Conservation (phyloP, 2,329 filamentous ascomycete genomes). For the Penicillium sp. region DNA sequence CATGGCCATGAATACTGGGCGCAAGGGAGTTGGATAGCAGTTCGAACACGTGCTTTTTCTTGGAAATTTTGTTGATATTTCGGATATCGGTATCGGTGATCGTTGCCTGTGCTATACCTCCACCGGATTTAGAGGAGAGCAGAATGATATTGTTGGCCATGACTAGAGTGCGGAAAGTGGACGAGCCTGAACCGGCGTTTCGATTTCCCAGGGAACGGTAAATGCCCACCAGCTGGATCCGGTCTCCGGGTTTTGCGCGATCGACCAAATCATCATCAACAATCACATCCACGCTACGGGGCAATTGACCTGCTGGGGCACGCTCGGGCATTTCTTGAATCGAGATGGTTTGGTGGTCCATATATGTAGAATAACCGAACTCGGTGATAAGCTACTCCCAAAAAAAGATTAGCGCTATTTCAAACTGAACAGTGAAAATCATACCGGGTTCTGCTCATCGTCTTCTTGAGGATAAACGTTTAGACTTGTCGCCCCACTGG, state of each 20-base stretch:
- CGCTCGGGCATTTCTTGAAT: conserved; percentile 99
- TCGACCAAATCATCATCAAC: conserved; percentile 97
- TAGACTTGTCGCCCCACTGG: conserved; percentile 81
- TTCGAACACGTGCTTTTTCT: conserved; percentile 92
- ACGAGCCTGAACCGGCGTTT: conserved; percentile 87
- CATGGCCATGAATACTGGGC: conserved; percentile 95
- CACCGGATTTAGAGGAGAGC: conserved; percentile 93
- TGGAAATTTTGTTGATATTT: conserved; percentile 97
- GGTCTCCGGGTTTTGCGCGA: conserved; percentile 90
- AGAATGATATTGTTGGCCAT: conserved; percentile 95
- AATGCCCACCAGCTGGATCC: conserved; percentile 95
- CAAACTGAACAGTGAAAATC: conserved; percentile 21
- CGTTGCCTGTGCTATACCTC: conserved; percentile 85
- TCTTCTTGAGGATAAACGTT: conserved; percentile 95
- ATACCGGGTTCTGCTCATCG: conserved; percentile 81
- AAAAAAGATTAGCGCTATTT: conserved; percentile 17
- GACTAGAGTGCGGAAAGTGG: conserved; percentile 91
- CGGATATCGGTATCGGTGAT: conserved; percentile 97
- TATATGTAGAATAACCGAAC: conserved; percentile 93
- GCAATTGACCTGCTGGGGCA: conserved; percentile 92
- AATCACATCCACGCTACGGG: conserved; percentile 93
- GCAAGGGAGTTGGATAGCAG: conserved; percentile 91
- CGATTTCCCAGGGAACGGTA: conserved; percentile 93
- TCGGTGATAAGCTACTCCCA: conserved; percentile 74
- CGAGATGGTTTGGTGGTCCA: conserved; percentile 96